Conservation (phyloP, 371 early-diverging fungal species). For the Pancytospora epiphaga region DNA sequence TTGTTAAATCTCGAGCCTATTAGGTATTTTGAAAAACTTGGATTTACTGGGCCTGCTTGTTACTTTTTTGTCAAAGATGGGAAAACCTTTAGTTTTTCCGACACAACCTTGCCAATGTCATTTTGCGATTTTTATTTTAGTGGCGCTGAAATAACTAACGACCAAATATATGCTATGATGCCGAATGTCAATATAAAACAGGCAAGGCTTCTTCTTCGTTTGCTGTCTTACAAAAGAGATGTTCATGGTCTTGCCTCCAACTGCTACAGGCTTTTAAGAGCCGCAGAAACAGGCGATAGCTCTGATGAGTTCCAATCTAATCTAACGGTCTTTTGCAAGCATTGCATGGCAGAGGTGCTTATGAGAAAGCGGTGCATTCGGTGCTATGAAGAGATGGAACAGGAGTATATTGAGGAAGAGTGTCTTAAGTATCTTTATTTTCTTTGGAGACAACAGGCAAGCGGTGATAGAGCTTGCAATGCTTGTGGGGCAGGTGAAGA, state of each 20-base stretch:
- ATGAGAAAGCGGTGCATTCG: conserved; percentile 40
- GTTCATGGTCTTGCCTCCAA: conserved; percentile 26
- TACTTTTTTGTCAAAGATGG: conserved; percentile 33
- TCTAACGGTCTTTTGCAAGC: conserved; percentile 33
- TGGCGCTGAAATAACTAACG: conserved; percentile 1
- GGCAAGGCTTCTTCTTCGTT: conserved; percentile 11
- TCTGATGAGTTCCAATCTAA: neutral
- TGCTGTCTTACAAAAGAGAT: conserved; percentile 28
- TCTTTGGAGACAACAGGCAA: conserved; percentile 11
- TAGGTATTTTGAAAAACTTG: conserved; percentile 40
- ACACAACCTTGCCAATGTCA: conserved; percentile 17
- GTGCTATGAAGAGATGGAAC: conserved; percentile 22
- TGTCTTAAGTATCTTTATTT: conserved; percentile 25
- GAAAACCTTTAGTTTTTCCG: conserved; percentile 12
- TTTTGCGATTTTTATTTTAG: conserved; percentile 31
- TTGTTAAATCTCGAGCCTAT: conserved; percentile 24
- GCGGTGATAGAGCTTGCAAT: conserved; percentile 27
- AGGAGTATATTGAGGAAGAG: conserved; percentile 27
- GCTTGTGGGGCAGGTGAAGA: conserved; percentile 35
- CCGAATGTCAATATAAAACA: neutral
- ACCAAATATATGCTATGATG: conserved; percentile 30
- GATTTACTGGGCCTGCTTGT: conserved; percentile 19
- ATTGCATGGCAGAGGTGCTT: conserved; percentile 39
- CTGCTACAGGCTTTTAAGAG: conserved; percentile 42
- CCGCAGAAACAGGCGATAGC: conserved; percentile 26